A percentile compares a stretch with the other conserved stretches of the same genome.
Conservation (phyloP, 371 early-diverging fungal species). For the Parasitella parasitica region DNA sequence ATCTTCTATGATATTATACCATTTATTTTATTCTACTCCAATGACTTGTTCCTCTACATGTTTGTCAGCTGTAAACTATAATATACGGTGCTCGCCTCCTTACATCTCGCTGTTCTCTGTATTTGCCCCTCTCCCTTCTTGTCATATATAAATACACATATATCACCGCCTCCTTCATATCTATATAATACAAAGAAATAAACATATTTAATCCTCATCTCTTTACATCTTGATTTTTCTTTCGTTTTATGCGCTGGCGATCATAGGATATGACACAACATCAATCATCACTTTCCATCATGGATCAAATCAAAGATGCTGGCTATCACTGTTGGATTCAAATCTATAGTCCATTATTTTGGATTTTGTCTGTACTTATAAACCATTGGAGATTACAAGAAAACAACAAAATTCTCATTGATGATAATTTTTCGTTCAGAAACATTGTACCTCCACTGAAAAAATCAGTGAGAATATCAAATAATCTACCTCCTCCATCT, state of each 20-base stretch:
- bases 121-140: background rate
- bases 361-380: conserved; percentile 15
- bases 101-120: background rate
- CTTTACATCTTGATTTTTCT: background rate
- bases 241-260: conserved; percentile 6
- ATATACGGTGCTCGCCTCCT: background rate
- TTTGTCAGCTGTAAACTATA: background rate
- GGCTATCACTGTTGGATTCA: conserved; percentile 31
- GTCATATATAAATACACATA: background rate
- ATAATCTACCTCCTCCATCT: background rate
- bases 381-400: conserved; percentile 10
- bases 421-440: background rate
- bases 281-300: background rate
- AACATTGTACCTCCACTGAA: background rate
- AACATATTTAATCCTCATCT: background rate
- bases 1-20: too few relatives aligned
- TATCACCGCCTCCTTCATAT: background rate
- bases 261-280: conserved; percentile 7
- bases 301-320: conserved; percentile 4
- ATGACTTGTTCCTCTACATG: background rate
- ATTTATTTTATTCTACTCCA: background rate
- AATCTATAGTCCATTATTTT: conserved; percentile 31
- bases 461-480: background rate
- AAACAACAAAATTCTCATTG: background rate
- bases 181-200: background rate